Evolutionary conservation across 108 stramenopile genomes (phyloP).

Genomic region (Schizochytrium sp.): DNA sequence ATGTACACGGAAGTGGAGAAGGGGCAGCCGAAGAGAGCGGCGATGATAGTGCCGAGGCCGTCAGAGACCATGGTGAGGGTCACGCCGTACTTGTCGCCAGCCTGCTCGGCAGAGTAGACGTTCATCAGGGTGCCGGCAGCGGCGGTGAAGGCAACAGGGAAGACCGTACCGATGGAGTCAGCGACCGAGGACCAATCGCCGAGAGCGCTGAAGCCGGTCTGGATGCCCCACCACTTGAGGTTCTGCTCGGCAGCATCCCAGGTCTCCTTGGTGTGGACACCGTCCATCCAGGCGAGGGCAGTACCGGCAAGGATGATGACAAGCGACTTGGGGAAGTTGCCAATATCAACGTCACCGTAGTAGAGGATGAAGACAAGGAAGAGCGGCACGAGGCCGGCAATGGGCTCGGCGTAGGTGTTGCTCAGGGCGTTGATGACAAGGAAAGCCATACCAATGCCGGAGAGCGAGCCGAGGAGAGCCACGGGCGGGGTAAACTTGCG

Average conservation of each 20-base stretch:
- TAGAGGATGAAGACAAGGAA: background rate
- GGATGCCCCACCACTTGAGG: background rate
- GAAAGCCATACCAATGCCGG: background rate
- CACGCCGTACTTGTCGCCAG: constrained; percentile 27
- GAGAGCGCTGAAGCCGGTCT: constrained; percentile 5
- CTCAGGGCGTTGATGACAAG: background rate
- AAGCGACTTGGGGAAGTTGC: background rate
- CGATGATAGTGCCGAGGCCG: constrained; percentile 34
- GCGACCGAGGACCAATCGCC: background rate
- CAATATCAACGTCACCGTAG: background rate
- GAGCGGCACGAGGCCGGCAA: background rate
- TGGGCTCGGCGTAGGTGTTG: background rate
- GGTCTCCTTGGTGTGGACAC: constrained; percentile 12
- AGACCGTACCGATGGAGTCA: background rate
- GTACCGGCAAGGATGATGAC: constrained; percentile 24
- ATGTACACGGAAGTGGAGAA: constrained; percentile 36
- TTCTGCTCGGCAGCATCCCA: constrained; percentile 11
- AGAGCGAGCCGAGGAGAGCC: background rate
- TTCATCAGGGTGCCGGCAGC: background rate
- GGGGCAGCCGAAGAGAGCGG: constrained; percentile 30
- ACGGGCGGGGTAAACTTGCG: background rate
- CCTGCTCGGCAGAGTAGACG: background rate
- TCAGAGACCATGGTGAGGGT: constrained; percentile 26
- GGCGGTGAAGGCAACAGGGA: background rate
- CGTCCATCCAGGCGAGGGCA: constrained; percentile 24